These are phyloP conservation scores for Ogataea chonburiensis DNA, from an alignment of 805 yeast species.

Conservation along the genomic window DNA sequence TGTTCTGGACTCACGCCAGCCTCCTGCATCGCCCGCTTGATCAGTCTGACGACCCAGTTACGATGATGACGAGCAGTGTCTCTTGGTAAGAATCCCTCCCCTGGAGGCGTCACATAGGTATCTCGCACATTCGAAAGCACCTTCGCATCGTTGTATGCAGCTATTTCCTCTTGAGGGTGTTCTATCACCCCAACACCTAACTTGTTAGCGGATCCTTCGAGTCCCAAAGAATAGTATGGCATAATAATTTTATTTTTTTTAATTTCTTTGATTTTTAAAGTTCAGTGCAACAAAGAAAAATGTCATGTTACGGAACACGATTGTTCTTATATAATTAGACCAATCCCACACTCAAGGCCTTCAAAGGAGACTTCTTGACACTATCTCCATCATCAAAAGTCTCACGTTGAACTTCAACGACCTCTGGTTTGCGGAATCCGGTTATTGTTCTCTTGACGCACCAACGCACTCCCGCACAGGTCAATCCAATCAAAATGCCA, in stretches of 20 bases:
- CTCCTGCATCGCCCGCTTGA: constrained; percentile 62
- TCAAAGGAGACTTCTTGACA: constrained; percentile 9
- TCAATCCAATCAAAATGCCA: constrained; percentile 58
- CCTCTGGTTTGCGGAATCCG: constrained; percentile 25
- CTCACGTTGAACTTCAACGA: constrained; percentile 15
- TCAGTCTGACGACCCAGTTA: constrained; percentile 85
- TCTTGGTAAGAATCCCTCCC: constrained; percentile 95
- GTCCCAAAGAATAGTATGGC: constrained; percentile 61
- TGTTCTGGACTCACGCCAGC: constrained; percentile 51
- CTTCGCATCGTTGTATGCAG: constrained; percentile 60
- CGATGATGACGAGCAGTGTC: constrained; percentile 97
- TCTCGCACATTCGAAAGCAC: constrained; percentile 90
- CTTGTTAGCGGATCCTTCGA: constrained; percentile 97
- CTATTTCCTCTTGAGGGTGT: constrained; percentile 62
- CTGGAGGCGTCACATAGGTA: constrained; percentile 95
- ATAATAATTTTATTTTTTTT: background rate
- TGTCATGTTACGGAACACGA: constrained; percentile 8
- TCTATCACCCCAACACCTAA: constrained; percentile 90
- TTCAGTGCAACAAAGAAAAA: background rate
- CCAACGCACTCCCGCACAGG: constrained; percentile 51
- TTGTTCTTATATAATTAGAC: constrained; percentile 12
- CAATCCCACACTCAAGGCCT: constrained; percentile 13
- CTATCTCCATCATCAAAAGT: constrained; percentile 13
- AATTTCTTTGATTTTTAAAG: constrained; percentile 3
- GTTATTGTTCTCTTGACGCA: constrained; percentile 33